Conservation (phyloP, 768 basidiomycete genomes). For the Cystofilobasidium macerans region DNA sequence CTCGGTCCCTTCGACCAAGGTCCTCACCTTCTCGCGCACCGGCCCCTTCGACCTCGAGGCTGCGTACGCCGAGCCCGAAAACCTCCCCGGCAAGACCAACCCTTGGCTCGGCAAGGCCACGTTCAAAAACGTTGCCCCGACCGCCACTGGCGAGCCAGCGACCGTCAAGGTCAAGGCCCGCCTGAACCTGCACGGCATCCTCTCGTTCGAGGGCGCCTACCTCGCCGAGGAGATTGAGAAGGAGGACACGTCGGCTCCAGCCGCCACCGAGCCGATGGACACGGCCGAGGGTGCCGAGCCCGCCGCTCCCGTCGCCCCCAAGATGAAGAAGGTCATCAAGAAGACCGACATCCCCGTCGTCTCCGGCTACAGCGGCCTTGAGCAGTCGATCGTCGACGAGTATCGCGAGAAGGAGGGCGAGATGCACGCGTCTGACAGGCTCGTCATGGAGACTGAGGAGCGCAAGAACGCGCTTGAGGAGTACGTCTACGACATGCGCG, state of each 20-base stretch:
- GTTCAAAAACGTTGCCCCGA: constrained; percentile 63
- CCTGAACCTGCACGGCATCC: constrained; percentile 70
- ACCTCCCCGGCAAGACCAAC: constrained; percentile 67
- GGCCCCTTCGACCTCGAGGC: constrained; percentile 81
- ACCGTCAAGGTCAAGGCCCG: constrained; percentile 84
- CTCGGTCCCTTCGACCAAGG: constrained; percentile 80
- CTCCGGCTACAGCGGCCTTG: constrained; percentile 53
- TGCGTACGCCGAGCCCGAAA: constrained; percentile 58
- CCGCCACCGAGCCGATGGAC: constrained; percentile 54
- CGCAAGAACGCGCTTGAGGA: constrained; percentile 98
- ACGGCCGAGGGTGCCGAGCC: constrained; percentile 43
- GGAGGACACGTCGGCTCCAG: constrained; percentile 44
- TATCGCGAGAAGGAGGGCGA: constrained; percentile 70
- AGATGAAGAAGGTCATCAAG: constrained; percentile 76
- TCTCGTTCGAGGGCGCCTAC: constrained; percentile 78
- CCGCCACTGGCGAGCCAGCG: constrained; percentile 59
- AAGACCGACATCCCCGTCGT: constrained; percentile 74
- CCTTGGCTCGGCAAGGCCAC: constrained; percentile 74
- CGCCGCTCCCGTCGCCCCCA: constrained; percentile 43
- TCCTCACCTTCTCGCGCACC: constrained; percentile 86
- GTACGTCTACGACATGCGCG: constrained; percentile 90
- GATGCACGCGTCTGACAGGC: constrained; percentile 85
- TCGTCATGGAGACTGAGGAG: constrained; percentile 97
- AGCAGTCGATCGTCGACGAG: constrained; percentile 52
- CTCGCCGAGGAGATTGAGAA: constrained; percentile 55